phyloP scores from a whole-genome alignment of 331 rosid species.

The Prunus yedoensis region DNA sequence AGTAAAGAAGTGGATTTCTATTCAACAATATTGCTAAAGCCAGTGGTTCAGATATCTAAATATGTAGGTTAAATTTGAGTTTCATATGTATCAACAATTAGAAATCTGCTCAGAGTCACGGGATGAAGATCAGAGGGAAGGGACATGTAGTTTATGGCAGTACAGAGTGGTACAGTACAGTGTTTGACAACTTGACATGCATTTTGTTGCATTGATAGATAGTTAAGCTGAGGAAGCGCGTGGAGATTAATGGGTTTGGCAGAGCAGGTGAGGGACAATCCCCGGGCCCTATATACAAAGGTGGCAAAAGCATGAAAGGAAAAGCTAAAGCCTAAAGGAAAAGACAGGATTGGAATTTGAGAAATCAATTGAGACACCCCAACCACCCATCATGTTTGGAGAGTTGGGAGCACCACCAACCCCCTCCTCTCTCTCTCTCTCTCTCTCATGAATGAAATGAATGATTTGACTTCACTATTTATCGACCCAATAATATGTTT shows the following conservation, averaged over 20 bases:
- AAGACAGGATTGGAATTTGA: constrained; percentile 57
- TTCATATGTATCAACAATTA: too few relatives aligned
- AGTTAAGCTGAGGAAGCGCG: not conserved
- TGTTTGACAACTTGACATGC: too few relatives aligned
- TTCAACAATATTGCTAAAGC: too few relatives aligned
- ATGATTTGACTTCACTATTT: constrained; percentile 25
- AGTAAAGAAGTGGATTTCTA: not conserved
- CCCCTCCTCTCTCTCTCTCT: not conserved
- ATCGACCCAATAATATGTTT: not conserved
- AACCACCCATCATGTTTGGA: constrained; percentile 79
- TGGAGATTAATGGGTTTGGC: not conserved
- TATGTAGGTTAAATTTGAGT: too few relatives aligned
- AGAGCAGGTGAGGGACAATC: not conserved
- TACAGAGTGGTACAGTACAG: too few relatives aligned
- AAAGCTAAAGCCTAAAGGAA: constrained; percentile 22
- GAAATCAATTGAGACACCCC: constrained; percentile 60
- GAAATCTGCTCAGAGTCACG: not conserved
- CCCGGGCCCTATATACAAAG: constrained; percentile 5
- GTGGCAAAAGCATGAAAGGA: constrained; percentile 17
- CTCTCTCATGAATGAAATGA: too few relatives aligned
- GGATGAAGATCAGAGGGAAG: not conserved
- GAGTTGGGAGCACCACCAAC: constrained; percentile 65
- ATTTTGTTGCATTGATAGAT: not conserved
- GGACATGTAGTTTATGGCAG: too few relatives aligned
- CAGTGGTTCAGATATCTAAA: too few relatives aligned